Base-by-base conservation (phyloP, 495 filamentous ascomycete genomes). In the Penicillium taxi region DNA sequence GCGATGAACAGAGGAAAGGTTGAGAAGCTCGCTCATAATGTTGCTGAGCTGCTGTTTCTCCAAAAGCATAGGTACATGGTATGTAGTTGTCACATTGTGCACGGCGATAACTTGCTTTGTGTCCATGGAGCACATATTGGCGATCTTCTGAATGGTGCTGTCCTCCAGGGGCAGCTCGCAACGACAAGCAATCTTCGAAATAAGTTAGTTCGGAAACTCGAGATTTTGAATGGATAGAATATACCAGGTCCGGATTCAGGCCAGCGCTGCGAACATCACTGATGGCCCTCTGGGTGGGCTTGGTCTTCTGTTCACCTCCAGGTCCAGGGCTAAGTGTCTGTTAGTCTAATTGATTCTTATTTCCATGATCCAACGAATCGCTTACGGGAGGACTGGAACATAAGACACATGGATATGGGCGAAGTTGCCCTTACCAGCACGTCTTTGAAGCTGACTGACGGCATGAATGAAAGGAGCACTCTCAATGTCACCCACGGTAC, bases 101-200 rank as follows among this genome's bases (percentile, higher is more conserved):
- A 96, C 91, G 9, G 74, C 82, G 32, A 95, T 64, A 12, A 96
- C 86, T 42, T 94, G 86, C 53, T 32, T 15, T 9, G 27, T 88
- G 80, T 17, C 94, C 80, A 45, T 93, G 82, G 54, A 96, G 59
- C 76, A 84, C 41, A 74, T 75, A 26, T 38, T 38, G 32, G 91
- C 88, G 39, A 96, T 84, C 64, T 98, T 96, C 34, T 84, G 70
- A 18, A 84, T 82, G 1, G 88, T 89, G n/a, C 61, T 55, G 31
- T 77, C 67, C 23, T 82, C 77, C 7, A 98, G 74, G 4, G 78
- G 71, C 26, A 66, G 62, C 47, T 84, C 78, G 54, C 90, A 96
- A 40, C 91, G 86, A 56, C 93, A 96, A 6, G 93, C 91, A 62
- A 96, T 91, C n/a, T n/a, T n/a, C n/a, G n/a, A n/a, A n/a, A n/a